Base-by-base conservation (phyloP, 805 yeast species). In the Candida suzukii region DNA sequence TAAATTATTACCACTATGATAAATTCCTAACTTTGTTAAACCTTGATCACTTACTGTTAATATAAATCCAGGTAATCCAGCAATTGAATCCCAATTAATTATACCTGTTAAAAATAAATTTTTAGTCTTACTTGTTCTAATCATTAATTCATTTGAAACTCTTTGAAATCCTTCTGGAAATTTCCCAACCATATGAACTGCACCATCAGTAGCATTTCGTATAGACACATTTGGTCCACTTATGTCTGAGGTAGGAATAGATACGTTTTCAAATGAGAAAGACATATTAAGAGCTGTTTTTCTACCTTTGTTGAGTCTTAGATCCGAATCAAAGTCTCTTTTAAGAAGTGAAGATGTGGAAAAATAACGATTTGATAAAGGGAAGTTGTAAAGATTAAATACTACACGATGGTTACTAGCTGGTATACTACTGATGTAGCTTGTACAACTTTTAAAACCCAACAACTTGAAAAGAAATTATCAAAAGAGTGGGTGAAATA, bases 61-160 rank as follows among this genome's bases (percentile, higher is more conserved):
- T 38, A 91, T 75, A 52, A 87, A 64, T 0, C 99, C 99, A 0
- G 98, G 97, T 7, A 91, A 60, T 0, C 99, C 99, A n/a, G 95
- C 87, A 2, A 88, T 64, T n/a, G 81, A 71, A 6, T 72, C 58
- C 96, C 96, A 91, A 41, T 73, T 61, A 11, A 85, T 46, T n/a
- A 66, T 66, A 3, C 99, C 99, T 0, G 96, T 80, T 4, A 93
- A 54, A 52, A 86, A 90, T 4, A 91, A 65, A 29, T 78, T 75
- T 37, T 74, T 70, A 26, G 87, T 60, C 46, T 75, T 80, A 2
- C 80, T 70, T 13, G 84, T 60, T 36, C 72, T 69, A 21, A 80
- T 56, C 35, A 76, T 75, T 47, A 74, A 69, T 47, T 83, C 88
- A 44, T 76, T 74, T 39, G 87, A 61, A 3, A 75, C 64, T 52